Base-by-base conservation (phyloP, 805 yeast species). In the Alloascoidea hylecoeti region DNA sequence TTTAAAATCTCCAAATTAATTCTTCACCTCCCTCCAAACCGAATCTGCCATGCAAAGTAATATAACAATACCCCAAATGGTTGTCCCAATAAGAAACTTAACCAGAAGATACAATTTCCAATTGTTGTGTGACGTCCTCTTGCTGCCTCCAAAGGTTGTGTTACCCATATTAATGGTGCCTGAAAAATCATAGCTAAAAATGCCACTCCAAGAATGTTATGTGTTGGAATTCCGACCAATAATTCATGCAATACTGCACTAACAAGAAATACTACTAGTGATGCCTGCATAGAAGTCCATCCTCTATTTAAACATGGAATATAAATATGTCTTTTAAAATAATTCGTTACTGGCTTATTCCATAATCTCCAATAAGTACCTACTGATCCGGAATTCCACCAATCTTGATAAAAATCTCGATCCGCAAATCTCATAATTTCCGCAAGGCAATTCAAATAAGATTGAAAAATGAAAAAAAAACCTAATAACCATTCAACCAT, bases 381-480 rank as follows among this genome's bases (percentile, higher is more conserved):
- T 9, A 66, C 63, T 14, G 69, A 58, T n/a, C 64, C 63, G 1
- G 68, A 59, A 41, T 66, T 66, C 72, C 72, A 66, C 72, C 71
- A 66, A 42, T 65, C 68, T 19, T 53, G 58, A 41, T 66, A 66
- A 48, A 66, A 66, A 5, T 61, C 59, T 15, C 70, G 53, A 47
- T 66, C 71, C 12, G 62, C 68, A 41, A 66, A 66, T 14, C 58
- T 46, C 32, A 64, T 56, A 17, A 64, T 36, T 44, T 66, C 72
- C 4, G 70, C 72, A 12, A 63, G 43, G 16, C 64, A 48, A 41
- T 66, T 66, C 33, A 66, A 52, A 36, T 48, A 47, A 34, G 62
- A 51, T 39, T 66, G 71, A 52, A 66, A 66, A 12, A 64, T 45
- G 33, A 58, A 50, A 40, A 59, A 56, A 44, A 66, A 66, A 4